Evolutionary conservation across 805 yeast genomes (phyloP), one percentile per base, ranked within the genome.

Genomic region (Yamadazyma ubonensis): DNA sequence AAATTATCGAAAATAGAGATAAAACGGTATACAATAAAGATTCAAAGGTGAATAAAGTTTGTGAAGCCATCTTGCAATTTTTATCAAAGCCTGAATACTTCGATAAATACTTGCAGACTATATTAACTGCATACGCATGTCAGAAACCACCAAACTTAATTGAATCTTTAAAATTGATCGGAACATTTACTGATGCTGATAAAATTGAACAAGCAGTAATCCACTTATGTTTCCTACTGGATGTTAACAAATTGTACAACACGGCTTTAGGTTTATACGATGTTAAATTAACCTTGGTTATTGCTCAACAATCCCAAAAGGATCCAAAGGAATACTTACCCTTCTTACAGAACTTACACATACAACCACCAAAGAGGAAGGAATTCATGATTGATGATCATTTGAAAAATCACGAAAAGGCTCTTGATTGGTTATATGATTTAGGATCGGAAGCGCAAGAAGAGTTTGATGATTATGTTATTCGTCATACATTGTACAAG

Each of bases 311-410:
- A 55, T 89, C 97, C 0, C 98, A 91, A 61, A 90, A 84, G 72
- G 99, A 93, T 65, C 99, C 99, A 17, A 88, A 90, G 54, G 99
- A 93, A 61, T 93, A 93, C 52, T 67, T 93, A 38, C 96, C 99
- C 37, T 93, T 93, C 61, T 71, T 93, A 49, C 96, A 88, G 54
- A 74, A 80, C 34, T 68, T 93, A 39, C 83, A 86, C 49, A 77
- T 76, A 29, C 86, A 83, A 59, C 65, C 76, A 0, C 81, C 77
- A 5, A 60, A 79, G 40, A 77, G 96, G 44, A 78, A 81, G 49
- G 74, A 76, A 54, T 90, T 86, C 55, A 60, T 79, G 55, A 85
- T 93, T 50, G 98, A 93, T 57, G 83, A 86, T 36, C 71, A 81
- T 55, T 73, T 93, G 58, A 79, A 82, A 53, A 76, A 80, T 33